Conservation (phyloP, 2,329 filamentous ascomycete genomes). For the Endoconidiophora polonica region DNA sequence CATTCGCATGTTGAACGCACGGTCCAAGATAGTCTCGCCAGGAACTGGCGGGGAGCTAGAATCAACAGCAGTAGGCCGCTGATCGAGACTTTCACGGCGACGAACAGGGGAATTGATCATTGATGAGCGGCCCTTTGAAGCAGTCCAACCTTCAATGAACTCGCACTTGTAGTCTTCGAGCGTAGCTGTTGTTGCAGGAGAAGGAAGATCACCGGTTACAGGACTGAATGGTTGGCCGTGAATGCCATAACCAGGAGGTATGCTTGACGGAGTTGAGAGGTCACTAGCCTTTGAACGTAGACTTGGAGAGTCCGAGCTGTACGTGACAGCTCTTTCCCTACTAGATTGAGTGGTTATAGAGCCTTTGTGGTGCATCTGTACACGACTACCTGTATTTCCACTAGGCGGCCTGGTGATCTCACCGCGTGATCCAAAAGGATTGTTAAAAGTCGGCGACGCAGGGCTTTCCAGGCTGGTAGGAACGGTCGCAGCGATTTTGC, state of each 20-base stretch:
- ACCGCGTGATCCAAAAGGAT: slow-evolving; percentile 32
- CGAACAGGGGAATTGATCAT: slow-evolving; percentile 39
- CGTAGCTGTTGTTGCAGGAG: slow-evolving; percentile 32
- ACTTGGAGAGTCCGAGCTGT: slow-evolving; percentile 42
- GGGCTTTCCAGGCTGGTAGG: slow-evolving; percentile 26
- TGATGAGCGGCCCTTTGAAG: slow-evolving; percentile 41
- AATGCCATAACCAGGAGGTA: slow-evolving; percentile 13
- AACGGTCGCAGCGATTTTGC: slow-evolving; percentile 18
- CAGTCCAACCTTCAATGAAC: slow-evolving; percentile 44
- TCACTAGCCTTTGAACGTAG: slow-evolving; percentile 46
- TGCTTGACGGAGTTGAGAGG: slow-evolving; percentile 40
- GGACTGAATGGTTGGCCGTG: slow-evolving; percentile 20
- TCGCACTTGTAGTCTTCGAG: slow-evolving; percentile 38
- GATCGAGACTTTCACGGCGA: slow-evolving; percentile 34
- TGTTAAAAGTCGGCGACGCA: slow-evolving; percentile 35
- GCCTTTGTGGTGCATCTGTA: slow-evolving; percentile 28
- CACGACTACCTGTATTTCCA: slow-evolving; percentile 22
- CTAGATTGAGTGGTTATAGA: slow-evolving; percentile 32
- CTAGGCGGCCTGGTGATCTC: slow-evolving; percentile 28
- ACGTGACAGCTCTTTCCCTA: slow-evolving; percentile 28
- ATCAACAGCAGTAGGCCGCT: slow-evolving; percentile 23
- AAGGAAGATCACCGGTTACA: slow-evolving; percentile 36
- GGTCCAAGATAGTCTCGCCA: slow-evolving; percentile 49
- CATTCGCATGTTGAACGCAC: slow-evolving; percentile 45
- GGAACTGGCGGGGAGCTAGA: slow-evolving; percentile 35